A percentile compares a stretch with the other conserved stretches of the same genome.
Conservation (phyloP, 129 eudicot species). For the Chrysanthemum lavandulifolium region DNA sequence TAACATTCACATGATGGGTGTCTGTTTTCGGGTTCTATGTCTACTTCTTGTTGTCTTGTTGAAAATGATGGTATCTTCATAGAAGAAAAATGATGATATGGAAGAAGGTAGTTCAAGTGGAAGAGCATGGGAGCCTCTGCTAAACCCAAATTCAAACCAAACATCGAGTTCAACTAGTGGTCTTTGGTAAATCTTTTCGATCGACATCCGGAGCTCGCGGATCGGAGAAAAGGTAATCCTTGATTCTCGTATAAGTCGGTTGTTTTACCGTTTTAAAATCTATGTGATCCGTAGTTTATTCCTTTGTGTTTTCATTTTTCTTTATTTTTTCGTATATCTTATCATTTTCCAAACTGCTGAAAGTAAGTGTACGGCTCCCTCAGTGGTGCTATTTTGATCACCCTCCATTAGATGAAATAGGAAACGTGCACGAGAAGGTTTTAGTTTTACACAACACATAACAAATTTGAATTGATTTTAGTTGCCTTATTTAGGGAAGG, state of each 20-base stretch:
- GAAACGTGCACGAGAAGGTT: too few species aligned
- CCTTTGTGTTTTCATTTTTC: not conserved
- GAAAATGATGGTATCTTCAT: conserved; percentile 59
- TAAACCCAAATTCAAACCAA: conserved; percentile 50
- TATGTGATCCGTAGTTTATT: not conserved
- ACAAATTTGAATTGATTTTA: too few species aligned
- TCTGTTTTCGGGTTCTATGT: conserved; percentile 51
- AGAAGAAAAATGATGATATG: conserved; percentile 42
- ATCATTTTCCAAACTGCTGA: conserved; percentile 1
- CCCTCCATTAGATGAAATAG: not conserved
- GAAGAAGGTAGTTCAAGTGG: conserved; percentile 61
- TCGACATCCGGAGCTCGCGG: conserved; percentile 82
- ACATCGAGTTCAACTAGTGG: conserved; percentile 51
- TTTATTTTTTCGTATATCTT: conserved; percentile 1
- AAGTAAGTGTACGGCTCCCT: not conserved
- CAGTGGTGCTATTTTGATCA: not conserved
- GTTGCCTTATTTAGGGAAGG: too few species aligned
- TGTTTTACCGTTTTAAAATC: not conserved
- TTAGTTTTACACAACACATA: too few species aligned
- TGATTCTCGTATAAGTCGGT: not conserved
- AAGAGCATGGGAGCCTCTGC: conserved; percentile 70
- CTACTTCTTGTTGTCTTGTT: conserved; percentile 60
- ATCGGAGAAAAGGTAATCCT: conserved; percentile 80
- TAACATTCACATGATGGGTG: conserved; percentile 3
- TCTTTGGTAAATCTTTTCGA: conserved; percentile 41